Percentiles rank a stretch among this genome's conserved stretches.
Evolutionary conservation across 495 filamentous ascomycete species (phyloP).

Genomic region (Penicillium silybi): DNA sequence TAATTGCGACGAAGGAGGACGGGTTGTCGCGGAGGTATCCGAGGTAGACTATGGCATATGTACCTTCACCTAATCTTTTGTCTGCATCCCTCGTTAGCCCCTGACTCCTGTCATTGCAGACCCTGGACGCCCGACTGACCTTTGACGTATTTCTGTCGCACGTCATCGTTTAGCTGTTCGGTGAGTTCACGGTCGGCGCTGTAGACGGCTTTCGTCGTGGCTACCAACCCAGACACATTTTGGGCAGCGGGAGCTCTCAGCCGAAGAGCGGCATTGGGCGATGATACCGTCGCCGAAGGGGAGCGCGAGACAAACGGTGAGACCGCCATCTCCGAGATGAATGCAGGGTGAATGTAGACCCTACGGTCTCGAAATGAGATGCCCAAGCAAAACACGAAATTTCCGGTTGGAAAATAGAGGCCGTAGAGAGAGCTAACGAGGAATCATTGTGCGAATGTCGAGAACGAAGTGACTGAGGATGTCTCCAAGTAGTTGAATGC

Average conservation of each 20-base stretch:
- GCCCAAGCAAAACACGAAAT: not conserved
- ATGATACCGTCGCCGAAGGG: slow-evolving; percentile 27
- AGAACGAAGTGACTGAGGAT: not conserved
- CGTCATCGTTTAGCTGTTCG: slow-evolving; percentile 85
- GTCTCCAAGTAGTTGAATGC: not conserved
- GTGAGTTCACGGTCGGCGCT: slow-evolving; percentile 56
- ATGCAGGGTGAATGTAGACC: not conserved
- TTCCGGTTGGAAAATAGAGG: not conserved
- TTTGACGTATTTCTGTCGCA: slow-evolving; percentile 85
- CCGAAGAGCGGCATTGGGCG: slow-evolving; percentile 33
- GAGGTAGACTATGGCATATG: slow-evolving; percentile 92
- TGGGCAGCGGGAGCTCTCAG: slow-evolving; percentile 36
- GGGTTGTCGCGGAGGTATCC: slow-evolving; percentile 71
- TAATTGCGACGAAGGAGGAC: slow-evolving; percentile 77
- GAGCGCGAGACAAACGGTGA: slow-evolving; percentile 41
- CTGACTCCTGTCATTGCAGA: not conserved
- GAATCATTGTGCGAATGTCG: not conserved
- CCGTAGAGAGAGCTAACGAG: not conserved
- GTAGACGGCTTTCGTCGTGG: slow-evolving; percentile 11
- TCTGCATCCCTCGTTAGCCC: slow-evolving; percentile 42
- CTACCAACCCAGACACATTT: slow-evolving; percentile 15
- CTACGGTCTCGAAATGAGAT: not conserved
- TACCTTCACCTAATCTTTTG: slow-evolving; percentile 91
- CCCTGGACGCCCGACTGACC: slow-evolving; percentile 40
- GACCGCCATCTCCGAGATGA: slow-evolving; percentile 33